phyloP scores from a whole-genome alignment of 1,284 basidiomycete species.

The Cerioporus squamosus region DNA sequence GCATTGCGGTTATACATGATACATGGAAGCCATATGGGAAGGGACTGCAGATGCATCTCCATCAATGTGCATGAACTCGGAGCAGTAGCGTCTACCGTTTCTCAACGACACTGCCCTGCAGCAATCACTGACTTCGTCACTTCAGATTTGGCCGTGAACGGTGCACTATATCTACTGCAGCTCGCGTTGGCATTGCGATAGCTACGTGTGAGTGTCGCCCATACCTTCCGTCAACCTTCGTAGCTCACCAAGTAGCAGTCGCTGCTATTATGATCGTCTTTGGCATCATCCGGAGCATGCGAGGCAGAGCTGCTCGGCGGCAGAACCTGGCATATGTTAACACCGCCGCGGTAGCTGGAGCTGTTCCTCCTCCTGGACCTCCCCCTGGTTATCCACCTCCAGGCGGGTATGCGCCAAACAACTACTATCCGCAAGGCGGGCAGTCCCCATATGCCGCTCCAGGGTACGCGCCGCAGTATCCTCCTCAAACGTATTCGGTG shows the following conservation, averaged over 20 bases:
- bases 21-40: too few species aligned
- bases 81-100: too few species aligned
- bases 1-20: too few species aligned
- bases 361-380: neutral
- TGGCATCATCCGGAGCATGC: conserved; percentile 18
- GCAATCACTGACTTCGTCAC: neutral
- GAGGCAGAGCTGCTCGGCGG: conserved; percentile 23
- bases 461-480: neutral
- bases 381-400: too few species aligned
- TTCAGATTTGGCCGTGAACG: conserved; percentile 25
- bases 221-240: neutral
- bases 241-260: neutral
- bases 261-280: conserved; percentile 21
- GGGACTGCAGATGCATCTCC: too few species aligned
- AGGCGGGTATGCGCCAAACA: neutral
- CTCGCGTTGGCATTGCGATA: conserved; percentile 35
- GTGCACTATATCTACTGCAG: conserved; percentile 30
- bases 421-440: neutral
- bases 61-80: too few species aligned
- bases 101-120: too few species aligned
- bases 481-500: neutral
- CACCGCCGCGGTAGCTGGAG: conserved; percentile 12
- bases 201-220: conserved; percentile 26
- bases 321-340: conserved; percentile 29
- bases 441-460: neutral